Evolutionary conservation across 192 early-diverging fungal genomes (phyloP), one percentile per base, ranked within the genome.

Genomic region (Rhizoclosmatium globosum): DNA sequence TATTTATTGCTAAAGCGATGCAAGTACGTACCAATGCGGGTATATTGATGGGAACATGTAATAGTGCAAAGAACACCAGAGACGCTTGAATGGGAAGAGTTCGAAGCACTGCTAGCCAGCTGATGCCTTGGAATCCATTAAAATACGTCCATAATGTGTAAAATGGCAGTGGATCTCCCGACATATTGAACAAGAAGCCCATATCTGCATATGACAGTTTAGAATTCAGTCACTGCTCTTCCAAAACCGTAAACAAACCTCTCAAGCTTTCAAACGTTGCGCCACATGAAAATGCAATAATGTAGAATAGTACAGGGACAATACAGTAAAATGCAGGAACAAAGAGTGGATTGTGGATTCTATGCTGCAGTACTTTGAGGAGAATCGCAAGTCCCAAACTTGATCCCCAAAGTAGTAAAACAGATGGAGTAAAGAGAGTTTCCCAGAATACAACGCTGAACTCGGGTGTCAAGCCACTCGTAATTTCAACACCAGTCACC

Each of bases 31-130:
- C 76, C 66, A 79, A 43, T 7, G 77, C 77, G 61, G 77, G 77
- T 2, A 79, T 69, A 78, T 98, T 99, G 79, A 99, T 98, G 3
- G 98, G 97, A 3, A 99, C 98, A 83, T 99, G 97, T 39, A 99
- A 83, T 64, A 99, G 91, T 64, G 95, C 95, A 85, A 98, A 98
- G 75, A 98, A 98, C 7, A 95, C 93, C 78, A 98, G 85, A 0
- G 95, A 96, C 23, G 97, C 74, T 92, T 96, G 95, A 15, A 95
- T 95, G n/a, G 95, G 95, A 19, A 96, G 78, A 0, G 96, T 94
- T 31, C 77, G 75, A 19, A 78, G 73, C 19, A 89, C 67, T 2
- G 84, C 87, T 17, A 61, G 64, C 88, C 88, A 89, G 21, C 83
- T 53, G 44, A 71, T 53, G 6, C 71, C 78, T 44, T 87, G 66